Base-by-base conservation (phyloP, 2,329 filamentous ascomycete species). In the Bipolaris oryzae region DNA sequence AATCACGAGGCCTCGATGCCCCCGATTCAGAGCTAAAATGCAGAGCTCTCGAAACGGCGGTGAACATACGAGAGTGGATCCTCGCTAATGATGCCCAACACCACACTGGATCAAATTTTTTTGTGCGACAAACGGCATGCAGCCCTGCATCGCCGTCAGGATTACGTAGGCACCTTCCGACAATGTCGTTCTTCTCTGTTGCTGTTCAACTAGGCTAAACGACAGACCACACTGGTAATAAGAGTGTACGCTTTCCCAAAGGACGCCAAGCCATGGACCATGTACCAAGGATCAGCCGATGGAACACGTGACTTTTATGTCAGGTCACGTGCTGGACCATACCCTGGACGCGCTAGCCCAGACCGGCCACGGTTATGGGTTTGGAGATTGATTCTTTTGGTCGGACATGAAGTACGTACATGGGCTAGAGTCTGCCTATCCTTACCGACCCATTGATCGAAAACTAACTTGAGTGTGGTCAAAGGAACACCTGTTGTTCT, bases 321-420 rank as follows among this genome's bases (percentile, higher is more conserved):
- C 13, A 21, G 11, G 21, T 20, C 15, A 18, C 25, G 6, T 37
- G 3, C 18, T 18, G 53, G 41, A 47, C 13, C 20, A 16, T 44
- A n/a, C 2, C 28, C 20, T 25, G 46, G 46, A 31, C 10, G 31
- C 49, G 31, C 51, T 60, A 60, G 56, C 38, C 16, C 35, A 43
- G 18, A 52, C 53, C 49, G 47, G 33, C 50, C 45, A 50, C 35
- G 56, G 53, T 54, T 39, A 51, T 49, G 50, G 53, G 47, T 50
- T 62, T 60, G 60, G 62, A 62, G 34, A 49, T 55, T 55, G n/a
- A n/a, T n/a, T n/a, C n/a, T 34, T 62, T 64, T 68, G 63, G 56
- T 62, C 51, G 54, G 56, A 55, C 48, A 64, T 51, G 57, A 72
- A 70, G 73, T 76, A 76, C 72, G 73, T 75, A 75, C 66, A 57